Evolutionary conservation across 2,329 filamentous ascomycete genomes (phyloP), one percentile per base, ranked within the genome.

Genomic region (Aspergillus awamori): DNA sequence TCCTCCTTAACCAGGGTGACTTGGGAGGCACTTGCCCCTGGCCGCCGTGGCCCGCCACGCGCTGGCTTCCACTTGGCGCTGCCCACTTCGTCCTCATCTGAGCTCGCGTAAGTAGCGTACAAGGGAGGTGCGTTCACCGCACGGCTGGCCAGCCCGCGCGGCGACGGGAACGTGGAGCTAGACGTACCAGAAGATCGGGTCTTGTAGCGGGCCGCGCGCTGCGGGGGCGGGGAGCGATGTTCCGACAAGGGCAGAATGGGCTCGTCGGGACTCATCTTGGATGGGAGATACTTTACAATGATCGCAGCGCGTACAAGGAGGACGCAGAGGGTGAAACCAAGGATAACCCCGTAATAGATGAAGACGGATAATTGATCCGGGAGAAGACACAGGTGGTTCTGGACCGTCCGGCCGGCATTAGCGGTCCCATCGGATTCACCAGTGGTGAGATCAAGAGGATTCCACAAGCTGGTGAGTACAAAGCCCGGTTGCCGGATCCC

Each of bases 331-430:
- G 84, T 87, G 41, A 86, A 60, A 8, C 73, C 81, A 1, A 89
- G 80, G 15, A 95, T 81, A 28, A 84, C 79, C 36, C 82, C 86
- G 72, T 99, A 99, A 59, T 86, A 85, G 63, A 95, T 87, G 76
- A 94, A 96, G 6, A 93, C 93, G 53, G 85, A 85, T 10, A 97
- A 81, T 75, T 97, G 93, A 74, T 94, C 92, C 0, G 95, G 95
- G 8, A 98, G 83, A 2, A 99, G 84, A 73, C 95, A 99, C 2
- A 98, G 85, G 65, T 96, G 91, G 0, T 91, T 95, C 77, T 98
- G 92, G 3, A 97, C 78, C 0, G 94, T 97, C 1, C 72, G 64
- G 1, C 65, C 67, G 0, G 70, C 63, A 2, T 65, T 62, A 5
- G 65, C 43, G 15, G 67, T 62, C 17, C 67, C 63, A 5, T 67